Conservation (phyloP, 2,329 filamentous ascomycete species). For the Triangularia verruculosa region DNA sequence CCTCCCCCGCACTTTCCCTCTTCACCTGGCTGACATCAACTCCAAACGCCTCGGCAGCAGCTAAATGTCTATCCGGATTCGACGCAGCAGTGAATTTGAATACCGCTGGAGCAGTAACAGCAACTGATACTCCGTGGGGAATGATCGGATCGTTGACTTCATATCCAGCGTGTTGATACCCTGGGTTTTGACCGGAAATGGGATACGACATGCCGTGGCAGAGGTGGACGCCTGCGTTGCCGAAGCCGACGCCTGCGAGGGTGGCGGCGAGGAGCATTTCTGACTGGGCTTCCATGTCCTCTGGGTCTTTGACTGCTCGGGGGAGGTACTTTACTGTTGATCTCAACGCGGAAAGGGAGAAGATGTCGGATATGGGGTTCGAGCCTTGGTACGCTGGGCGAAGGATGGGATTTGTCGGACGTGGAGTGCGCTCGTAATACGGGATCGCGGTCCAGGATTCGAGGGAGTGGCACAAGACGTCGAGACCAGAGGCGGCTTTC, state of each 20-base stretch:
- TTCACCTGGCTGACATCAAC: constrained; percentile 87
- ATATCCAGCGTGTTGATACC: constrained; percentile 88
- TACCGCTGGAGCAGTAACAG: constrained; percentile 87
- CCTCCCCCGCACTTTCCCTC: constrained; percentile 82
- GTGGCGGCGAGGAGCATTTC: constrained; percentile 96
- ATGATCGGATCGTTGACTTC: constrained; percentile 74
- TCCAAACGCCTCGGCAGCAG: constrained; percentile 85
- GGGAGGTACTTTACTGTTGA: constrained; percentile 90
- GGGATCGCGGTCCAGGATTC: constrained; percentile 99
- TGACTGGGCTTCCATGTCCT: constrained; percentile 87
- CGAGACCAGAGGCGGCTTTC: constrained; percentile 85
- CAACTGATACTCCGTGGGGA: constrained; percentile 92
- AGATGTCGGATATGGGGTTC: constrained; percentile 97
- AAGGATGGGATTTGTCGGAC: constrained; percentile 84
- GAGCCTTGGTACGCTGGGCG: constrained; percentile 94
- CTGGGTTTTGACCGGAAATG: constrained; percentile 90
- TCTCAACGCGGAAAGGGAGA: constrained; percentile 80
- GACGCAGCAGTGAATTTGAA: constrained; percentile 90
- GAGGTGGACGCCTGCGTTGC: constrained; percentile 91
- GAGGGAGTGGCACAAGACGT: constrained; percentile 91
- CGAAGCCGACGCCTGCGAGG: constrained; percentile 91
- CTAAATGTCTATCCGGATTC: constrained; percentile 88
- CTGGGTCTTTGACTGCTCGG: constrained; percentile 78
- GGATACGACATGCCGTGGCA: constrained; percentile 91
- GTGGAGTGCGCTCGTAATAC: constrained; percentile 78